Conservation (phyloP, 164 flowering plant species). For the Chimonanthus praecox region DNA sequence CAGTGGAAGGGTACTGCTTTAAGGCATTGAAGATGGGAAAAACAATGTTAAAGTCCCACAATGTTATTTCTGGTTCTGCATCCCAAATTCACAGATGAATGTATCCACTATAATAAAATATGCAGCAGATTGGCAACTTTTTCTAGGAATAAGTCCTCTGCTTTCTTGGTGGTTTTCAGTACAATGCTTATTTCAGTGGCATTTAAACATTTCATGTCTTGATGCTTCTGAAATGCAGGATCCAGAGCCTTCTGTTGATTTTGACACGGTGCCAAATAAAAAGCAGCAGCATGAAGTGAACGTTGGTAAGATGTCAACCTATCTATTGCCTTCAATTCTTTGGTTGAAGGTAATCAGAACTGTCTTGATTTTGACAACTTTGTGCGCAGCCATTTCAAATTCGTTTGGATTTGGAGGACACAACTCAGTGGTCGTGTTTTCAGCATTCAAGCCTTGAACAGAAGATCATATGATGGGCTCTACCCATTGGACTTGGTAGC, state of each 20-base stretch:
- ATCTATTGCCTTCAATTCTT: too few species aligned
- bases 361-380: neutral
- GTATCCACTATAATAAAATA: too few species aligned
- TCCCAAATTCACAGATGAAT: too few species aligned
- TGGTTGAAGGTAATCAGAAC: neutral
- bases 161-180: too few species aligned
- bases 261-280: slow-evolving; percentile 74
- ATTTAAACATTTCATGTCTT: too few species aligned
- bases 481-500: neutral
- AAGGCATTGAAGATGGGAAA: too few species aligned
- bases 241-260: slow-evolving; percentile 81
- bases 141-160: too few species aligned
- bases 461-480: neutral
- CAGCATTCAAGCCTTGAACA: slow-evolving; percentile 67
- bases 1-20: too few species aligned
- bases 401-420: slow-evolving; percentile 95
- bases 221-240: slow-evolving; percentile 39
- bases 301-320: slow-evolving; percentile 55
- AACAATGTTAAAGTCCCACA: too few species aligned
- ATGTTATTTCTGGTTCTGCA: too few species aligned
- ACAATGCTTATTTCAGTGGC: neutral
- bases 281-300: slow-evolving; percentile 90
- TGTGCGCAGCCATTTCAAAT: slow-evolving; percentile 71
- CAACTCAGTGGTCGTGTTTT: slow-evolving; percentile 83
- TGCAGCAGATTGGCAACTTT: too few species aligned